Percentiles rank a stretch among this genome's conserved stretches.
Evolutionary conservation across 495 filamentous ascomycete genomes (phyloP).

Genomic region (Diplogelasinospora grovesii): DNA sequence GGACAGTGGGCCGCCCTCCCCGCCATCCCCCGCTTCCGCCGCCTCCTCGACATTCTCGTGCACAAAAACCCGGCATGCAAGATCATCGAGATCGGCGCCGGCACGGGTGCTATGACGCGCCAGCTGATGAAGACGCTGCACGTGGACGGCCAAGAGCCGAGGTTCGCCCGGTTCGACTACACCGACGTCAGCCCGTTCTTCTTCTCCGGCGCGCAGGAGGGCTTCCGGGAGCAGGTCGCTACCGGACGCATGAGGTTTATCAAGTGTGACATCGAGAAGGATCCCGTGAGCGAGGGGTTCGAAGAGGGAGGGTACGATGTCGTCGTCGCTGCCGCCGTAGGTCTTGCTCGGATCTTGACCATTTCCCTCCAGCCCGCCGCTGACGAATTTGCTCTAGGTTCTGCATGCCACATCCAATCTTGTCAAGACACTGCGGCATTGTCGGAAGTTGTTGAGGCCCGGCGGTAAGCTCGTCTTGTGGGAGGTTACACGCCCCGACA

Average conservation of each 20-base stretch:
- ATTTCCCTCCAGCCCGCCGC: too few species aligned
- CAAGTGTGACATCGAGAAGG: neutral
- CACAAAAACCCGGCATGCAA: neutral
- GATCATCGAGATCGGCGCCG: neutral
- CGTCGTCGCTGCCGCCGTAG: neutral
- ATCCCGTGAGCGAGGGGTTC: neutral
- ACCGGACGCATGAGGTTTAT: neutral
- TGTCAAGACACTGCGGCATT: neutral
- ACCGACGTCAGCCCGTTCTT: neutral
- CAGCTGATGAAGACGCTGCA: neutral
- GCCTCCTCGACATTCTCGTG: neutral
- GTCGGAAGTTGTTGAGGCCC: neutral
- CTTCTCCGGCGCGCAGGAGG: neutral
- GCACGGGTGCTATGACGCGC: neutral
- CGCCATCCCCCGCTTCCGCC: neutral
- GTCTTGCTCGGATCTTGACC: too few species aligned
- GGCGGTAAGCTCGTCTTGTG: too few species aligned
- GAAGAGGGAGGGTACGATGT: neutral
- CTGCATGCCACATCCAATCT: neutral
- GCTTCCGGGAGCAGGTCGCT: neutral
- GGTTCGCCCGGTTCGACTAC: neutral
- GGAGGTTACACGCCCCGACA: too few species aligned
- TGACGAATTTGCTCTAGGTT: too few species aligned
- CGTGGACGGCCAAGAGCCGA: neutral
- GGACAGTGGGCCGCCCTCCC: neutral